Evolutionary conservation across 1,284 basidiomycete species (phyloP), one percentile per base, ranked within the genome.

Genomic region (Sanghuangporus baumii): DNA sequence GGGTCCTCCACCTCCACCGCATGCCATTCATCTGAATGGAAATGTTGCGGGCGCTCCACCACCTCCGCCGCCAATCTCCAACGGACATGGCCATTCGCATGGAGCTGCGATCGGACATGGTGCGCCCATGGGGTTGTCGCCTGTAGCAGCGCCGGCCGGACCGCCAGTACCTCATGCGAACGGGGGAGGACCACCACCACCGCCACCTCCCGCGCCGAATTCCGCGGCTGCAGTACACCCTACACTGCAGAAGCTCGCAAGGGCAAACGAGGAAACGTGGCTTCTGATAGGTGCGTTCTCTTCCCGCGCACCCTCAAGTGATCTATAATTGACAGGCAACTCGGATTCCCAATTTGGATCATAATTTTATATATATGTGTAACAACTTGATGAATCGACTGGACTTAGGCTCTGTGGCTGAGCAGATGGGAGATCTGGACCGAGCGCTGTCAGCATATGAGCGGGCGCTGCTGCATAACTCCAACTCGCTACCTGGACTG

Each of bases 191-290:
- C 47, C 47, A 8, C 23, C 47, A 8, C 23, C 31, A n/a, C 52
- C 52, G 26, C 43, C 43, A 46, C 43, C 43, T 16, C 6, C 43
- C 43, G 43, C 16, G 0, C 43, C 43, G 43, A 46, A 46, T 46
- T 6, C 47, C n/a, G 38, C 59, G 26, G 47, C 40, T n/a, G 38
- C 60, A 6, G 60, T 55, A 26, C 64, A 65, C 34, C 79, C 64
- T 77, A 73, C 86, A 58, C 84, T 89, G 63, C 83, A 87, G 75
- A 91, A 91, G 69, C 81, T 96, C 57, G 86, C 87, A 26, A 80
- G 81, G 43, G 92, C 93, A 60, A 94, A 96, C 73, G 94, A 96
- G 73, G 89, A 93, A 74, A 96, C 93, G 47, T 96, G 93, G 93
- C 83, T 95, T 67, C 78, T 94, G 69, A 94, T 96, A 74, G 93